Evolutionary conservation across 1,284 basidiomycete genomes (phyloP).

Genomic region (Cutaneotrichosporon mucoides): DNA sequence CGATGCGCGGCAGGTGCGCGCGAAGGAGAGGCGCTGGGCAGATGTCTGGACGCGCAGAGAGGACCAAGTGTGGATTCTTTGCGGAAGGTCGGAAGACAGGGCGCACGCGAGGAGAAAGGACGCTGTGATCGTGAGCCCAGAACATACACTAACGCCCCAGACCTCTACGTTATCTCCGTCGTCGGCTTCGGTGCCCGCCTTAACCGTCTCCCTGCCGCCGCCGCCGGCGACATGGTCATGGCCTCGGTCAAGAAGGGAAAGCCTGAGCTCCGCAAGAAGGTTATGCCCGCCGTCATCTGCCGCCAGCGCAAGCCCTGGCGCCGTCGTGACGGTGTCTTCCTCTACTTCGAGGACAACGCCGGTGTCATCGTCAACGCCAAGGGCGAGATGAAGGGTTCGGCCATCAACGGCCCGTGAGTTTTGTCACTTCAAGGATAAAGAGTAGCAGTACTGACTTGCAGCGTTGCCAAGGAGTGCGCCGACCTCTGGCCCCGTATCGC

Average conservation of each 20-base stretch:
- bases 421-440: conserved; percentile 61
- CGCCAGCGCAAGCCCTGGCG: conserved; percentile 99
- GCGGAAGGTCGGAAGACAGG: no score
- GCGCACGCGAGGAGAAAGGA: no score
- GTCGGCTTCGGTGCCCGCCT: conserved; percentile 87
- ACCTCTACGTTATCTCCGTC: conserved; percentile 53
- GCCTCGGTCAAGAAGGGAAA: conserved; percentile 99
- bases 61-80: no score
- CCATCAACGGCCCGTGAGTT: conserved; percentile 83
- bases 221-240: conserved; percentile 98
- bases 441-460: conserved; percentile 13
- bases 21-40: no score
- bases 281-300: conserved; percentile 95
- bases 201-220: conserved; percentile 95
- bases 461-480: conserved; percentile 56
- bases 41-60: no score
- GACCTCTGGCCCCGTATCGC: conserved; percentile 99
- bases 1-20: no score
- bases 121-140: no score
- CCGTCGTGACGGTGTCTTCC: conserved; percentile 95
- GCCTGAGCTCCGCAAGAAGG: conserved; percentile 99
- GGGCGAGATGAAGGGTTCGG: conserved; percentile 99
- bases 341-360: conserved; percentile 97
- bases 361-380: conserved; percentile 98
- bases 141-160: conserved; percentile 11